Base-by-base conservation (phyloP, 2,329 filamentous ascomycete genomes). In the Monilinia aucupariae region DNA sequence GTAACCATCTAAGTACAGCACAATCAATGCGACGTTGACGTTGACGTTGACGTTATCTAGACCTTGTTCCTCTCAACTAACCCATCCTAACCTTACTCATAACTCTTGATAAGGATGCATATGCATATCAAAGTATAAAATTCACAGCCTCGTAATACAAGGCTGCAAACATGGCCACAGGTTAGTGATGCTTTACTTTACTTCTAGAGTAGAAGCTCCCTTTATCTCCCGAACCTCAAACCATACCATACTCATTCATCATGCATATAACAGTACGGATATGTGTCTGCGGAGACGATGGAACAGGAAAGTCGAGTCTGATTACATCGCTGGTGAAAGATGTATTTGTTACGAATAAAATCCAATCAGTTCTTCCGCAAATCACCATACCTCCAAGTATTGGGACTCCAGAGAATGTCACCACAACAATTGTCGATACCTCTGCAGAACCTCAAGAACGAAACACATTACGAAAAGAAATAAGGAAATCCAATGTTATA, bases 241-340 rank as follows among this genome's bases (percentile, higher is more conserved):
- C 30, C 37, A n/a, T 15, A n/a, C 30, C 48, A 30, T 48, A 13
- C 58, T 63, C 48, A 59, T 54, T 63, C 48, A 59, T 54, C 64
- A 69, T 53, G 69, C 59, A 52, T 47, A n/a, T 13, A 27, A 12
- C 34, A 80, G 93, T 97, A 65, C 90, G 94, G 68, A 92, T 97
- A 73, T 96, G 92, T 76, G 91, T 97, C 64, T 97, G 92, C 79
- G 94, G 94, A 73, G 94, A 99, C 76, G 93, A 97, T 78, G 90
- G 90, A 71, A 92, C 90, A n/a, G 92, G 92, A 71, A 96, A 96
- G 78, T 94, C 90, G 65, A 94, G 90, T 76, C 82, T 96, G 75
- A 96, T 96, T 74, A 94, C 92, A 62, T 96, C 92, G 63, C 86
- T 99, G 47, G 93, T 99, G 75, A 97, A 97, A 75, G 93, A 97